Percentiles rank a stretch among this genome's conserved stretches.
Conservation (phyloP, 192 early-diverging fungal species). For the Mortierella alpina region DNA sequence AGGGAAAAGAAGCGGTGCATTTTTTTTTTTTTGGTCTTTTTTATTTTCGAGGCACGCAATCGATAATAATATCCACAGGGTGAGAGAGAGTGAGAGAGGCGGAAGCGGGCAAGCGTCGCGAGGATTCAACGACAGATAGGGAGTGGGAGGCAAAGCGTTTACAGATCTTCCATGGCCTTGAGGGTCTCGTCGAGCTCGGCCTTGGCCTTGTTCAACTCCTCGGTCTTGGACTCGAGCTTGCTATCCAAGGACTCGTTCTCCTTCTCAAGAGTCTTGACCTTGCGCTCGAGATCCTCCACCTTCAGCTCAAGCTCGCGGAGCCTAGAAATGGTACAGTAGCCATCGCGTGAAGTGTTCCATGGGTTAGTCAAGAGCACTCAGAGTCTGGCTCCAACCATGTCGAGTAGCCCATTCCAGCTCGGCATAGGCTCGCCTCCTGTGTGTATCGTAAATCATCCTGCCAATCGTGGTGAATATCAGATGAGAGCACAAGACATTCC, state of each 20-base stretch:
- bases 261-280: conserved; percentile 77
- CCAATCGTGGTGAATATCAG: too few species aligned
- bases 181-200: conserved; percentile 79
- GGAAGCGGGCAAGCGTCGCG: not conserved
- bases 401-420: too few species aligned
- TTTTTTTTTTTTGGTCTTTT: conserved; percentile 8
- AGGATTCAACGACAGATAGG: not conserved
- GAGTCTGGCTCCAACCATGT: too few species aligned
- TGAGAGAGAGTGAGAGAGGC: not conserved
- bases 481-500: too few species aligned
- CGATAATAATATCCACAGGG: not conserved
- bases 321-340: conserved; percentile 28
- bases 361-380: too few species aligned
- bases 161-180: conserved; percentile 81
- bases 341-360: too few species aligned
- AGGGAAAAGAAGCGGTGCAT: not conserved
- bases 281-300: conserved; percentile 88
- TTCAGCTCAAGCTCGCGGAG: conserved; percentile 81
- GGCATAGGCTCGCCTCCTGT: too few species aligned
- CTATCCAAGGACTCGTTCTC: conserved; percentile 73
- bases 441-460: too few species aligned
- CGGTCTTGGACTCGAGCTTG: conserved; percentile 71
- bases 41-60: not conserved
- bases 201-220: conserved; percentile 70
- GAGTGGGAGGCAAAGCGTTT: conserved; percentile 27